These are phyloP conservation scores for Mortierella sp. DNA, from an alignment of 371 early-diverging fungal genomes.

Conservation along the genomic window DNA sequence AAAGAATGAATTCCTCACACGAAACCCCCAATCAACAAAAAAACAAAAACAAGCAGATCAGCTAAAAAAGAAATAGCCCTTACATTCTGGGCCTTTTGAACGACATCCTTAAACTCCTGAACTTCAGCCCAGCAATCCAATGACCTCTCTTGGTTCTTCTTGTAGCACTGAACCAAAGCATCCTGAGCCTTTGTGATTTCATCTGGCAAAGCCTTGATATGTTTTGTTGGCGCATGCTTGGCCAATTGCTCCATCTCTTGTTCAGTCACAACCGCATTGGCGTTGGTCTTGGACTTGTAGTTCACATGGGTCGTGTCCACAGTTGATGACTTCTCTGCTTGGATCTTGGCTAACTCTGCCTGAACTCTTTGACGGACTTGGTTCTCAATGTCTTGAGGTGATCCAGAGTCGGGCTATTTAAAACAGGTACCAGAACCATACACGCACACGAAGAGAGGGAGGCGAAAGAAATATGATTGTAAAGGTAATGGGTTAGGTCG, in stretches of 20 bases:
- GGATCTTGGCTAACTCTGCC: slow-evolving; percentile 47
- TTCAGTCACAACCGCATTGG: slow-evolving; percentile 48
- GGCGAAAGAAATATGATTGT: neutral
- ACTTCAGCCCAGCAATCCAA: slow-evolving; percentile 69
- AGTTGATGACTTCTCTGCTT: slow-evolving; percentile 34
- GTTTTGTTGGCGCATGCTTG: slow-evolving; percentile 36
- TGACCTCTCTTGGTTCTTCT: slow-evolving; percentile 58
- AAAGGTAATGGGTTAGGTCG: neutral
- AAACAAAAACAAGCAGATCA: neutral
- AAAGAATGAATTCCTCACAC: no score
- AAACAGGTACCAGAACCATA: neutral
- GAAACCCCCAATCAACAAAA: neutral
- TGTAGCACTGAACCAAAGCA: slow-evolving; percentile 58
- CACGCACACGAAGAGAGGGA: neutral
- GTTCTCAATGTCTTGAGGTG: slow-evolving; percentile 44
- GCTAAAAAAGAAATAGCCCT: neutral
- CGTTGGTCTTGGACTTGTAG: slow-evolving; percentile 49
- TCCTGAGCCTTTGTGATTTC: slow-evolving; percentile 60
- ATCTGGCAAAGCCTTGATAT: slow-evolving; percentile 50
- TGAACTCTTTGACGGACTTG: slow-evolving; percentile 55
- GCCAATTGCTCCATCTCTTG: slow-evolving; percentile 53
- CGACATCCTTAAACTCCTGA: slow-evolving; percentile 60
- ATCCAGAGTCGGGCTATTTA: slow-evolving; percentile 33
- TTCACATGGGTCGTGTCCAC: slow-evolving; percentile 34
- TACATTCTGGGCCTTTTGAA: slow-evolving; percentile 58